Base-by-base conservation (phyloP, 2,329 filamentous ascomycete species). In the Blastomyces silverae region DNA sequence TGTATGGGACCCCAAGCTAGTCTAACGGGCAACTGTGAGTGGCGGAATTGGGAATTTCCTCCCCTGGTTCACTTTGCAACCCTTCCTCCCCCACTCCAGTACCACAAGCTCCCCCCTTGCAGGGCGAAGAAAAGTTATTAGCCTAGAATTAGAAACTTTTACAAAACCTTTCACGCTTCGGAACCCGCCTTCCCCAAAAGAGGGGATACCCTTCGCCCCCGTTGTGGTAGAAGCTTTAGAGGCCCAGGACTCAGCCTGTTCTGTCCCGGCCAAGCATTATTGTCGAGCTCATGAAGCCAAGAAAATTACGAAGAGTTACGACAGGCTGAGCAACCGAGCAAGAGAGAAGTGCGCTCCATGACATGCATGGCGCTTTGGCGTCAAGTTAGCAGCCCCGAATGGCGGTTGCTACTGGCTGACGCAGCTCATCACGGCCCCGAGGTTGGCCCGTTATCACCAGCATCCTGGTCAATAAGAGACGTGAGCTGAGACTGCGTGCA, bases 311-410 rank as follows among this genome's bases (percentile, higher is more conserved):
- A 37, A 37, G 34, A 5, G 10, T 37, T 37, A 37, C 34, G 34
- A 37, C 34, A 37, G 34, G 10, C 34, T 22, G n/a, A n/a, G 20
- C 17, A 10, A 13, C 46, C 1, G n/a, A 50, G 46, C 46, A 17
- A 34, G 52, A 31, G 15, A 55, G 25, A 31, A 34, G 13, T 2
- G 22, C 4, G 28, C 8, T 34, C 17, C 28, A 5, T 17, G 2
- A n/a, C 20, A 58, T 20, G 25, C 25, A 48, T n/a, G 31, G 42
- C 42, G 42, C 58, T 61, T 50, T 61, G 58, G 42, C 44, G 58
- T 28, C 25, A 28, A 15, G 3, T 28, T 3, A 13, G 17, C 3
- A 60, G 28, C 28, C 17, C 25, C 25, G 58, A 34, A 31, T 31
- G 31, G 8, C 25, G 22, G 34, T 61, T 48, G 25, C 28, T 61